A percentile compares a stretch with the other conserved stretches of the same genome.
phyloP scores from a whole-genome alignment of 805 yeast genomes.

The Starmerella davenportii region DNA sequence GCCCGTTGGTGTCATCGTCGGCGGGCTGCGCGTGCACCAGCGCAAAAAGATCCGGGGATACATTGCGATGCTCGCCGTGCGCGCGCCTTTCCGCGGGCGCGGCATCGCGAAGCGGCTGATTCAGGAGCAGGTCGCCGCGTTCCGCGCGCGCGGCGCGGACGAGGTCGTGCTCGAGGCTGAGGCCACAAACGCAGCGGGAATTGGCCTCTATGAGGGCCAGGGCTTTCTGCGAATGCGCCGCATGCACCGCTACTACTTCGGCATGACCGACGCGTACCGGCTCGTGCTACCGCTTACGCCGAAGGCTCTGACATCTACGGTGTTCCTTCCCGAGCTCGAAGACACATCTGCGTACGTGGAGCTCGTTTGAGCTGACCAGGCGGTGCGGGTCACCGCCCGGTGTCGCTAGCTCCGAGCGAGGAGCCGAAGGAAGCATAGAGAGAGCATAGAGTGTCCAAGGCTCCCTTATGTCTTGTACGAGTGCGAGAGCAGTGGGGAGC shows the following conservation, averaged over 20 bases:
- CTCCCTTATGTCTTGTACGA: too few relatives aligned
- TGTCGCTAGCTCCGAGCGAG: too few relatives aligned
- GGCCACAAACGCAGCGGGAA: constrained; percentile 56
- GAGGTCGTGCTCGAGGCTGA: constrained; percentile 91
- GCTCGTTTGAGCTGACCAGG: too few relatives aligned
- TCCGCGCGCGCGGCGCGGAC: constrained; percentile 54
- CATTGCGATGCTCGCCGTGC: constrained; percentile 89
- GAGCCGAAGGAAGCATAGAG: too few relatives aligned
- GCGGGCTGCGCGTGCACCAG: constrained; percentile 65
- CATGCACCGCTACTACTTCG: constrained; percentile 69
- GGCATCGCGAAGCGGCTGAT: constrained; percentile 73
- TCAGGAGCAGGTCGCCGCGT: constrained; percentile 38
- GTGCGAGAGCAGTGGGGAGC: too few relatives aligned
- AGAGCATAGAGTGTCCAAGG: too few relatives aligned
- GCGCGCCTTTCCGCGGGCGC: constrained; percentile 45
- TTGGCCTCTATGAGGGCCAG: constrained; percentile 49
- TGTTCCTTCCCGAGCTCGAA: constrained; percentile 15
- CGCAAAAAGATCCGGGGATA: constrained; percentile 65
- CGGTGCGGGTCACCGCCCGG: too few relatives aligned
- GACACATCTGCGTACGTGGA: not conserved
- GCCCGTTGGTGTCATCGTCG: constrained; percentile 62
- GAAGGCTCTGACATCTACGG: constrained; percentile 27
- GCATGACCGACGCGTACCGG: constrained; percentile 84
- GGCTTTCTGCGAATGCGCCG: constrained; percentile 63
- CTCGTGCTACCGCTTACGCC: constrained; percentile 64